Percentiles rank a stretch among this genome's conserved stretches.
Conservation (phyloP, 2,329 filamentous ascomycete species). For the Magnaporthiopsis incrustans region DNA sequence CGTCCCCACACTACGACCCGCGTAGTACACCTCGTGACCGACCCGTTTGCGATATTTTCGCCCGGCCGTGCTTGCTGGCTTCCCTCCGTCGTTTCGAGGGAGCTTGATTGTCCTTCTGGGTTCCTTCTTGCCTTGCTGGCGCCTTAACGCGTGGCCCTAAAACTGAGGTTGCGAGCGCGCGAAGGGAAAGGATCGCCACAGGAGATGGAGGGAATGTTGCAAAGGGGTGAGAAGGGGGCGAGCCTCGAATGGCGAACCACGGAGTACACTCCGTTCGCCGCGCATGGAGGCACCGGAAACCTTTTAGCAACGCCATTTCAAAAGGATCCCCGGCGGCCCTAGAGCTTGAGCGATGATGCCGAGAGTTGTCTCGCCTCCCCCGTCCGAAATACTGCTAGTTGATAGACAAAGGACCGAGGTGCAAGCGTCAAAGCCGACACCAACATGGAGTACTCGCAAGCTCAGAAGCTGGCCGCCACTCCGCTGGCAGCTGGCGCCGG, state of each 20-base stretch:
- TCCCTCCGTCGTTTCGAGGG: not conserved
- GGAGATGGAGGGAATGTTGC: not conserved
- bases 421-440: not conserved
- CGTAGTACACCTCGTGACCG: not conserved
- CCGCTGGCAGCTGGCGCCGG: not conserved
- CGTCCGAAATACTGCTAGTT: not conserved
- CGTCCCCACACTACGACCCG: not conserved
- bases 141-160: not conserved
- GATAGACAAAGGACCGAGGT: not conserved
- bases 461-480: not conserved
- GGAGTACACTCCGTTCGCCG: not conserved
- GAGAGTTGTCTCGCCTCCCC: not conserved
- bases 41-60: not conserved
- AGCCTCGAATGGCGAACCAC: not conserved
- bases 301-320: not conserved
- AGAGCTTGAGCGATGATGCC: not conserved
- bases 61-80: not conserved
- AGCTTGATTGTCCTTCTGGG: not conserved
- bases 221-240: not conserved
- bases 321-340: not conserved
- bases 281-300: not conserved
- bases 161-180: not conserved
- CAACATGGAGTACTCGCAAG: not conserved
- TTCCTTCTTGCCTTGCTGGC: not conserved
- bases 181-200: not conserved